Evolutionary conservation across 1,284 basidiomycete genomes (phyloP), one percentile per base, ranked within the genome.

Genomic region (Marasmius tenuissimus): DNA sequence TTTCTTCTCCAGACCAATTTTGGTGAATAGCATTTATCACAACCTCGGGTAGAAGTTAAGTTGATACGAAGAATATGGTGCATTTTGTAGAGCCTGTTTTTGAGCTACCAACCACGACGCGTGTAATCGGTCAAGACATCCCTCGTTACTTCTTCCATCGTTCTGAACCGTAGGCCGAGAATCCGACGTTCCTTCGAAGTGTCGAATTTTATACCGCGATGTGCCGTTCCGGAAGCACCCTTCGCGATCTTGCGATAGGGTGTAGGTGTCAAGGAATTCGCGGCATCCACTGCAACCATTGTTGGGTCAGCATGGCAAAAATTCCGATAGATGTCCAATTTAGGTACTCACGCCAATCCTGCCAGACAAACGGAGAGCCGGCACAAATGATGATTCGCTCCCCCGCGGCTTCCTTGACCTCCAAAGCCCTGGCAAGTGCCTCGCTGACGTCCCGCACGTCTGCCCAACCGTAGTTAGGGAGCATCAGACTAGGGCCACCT

Each of bases 361-460:
- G 73, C 72, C 71, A 55, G 14, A 55, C 59, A 55, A 27, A 48
- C 22, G n/a, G 48, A 66, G 52, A 38, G 68, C 79, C 84, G 4
- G 68, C 72, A 38, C 71, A 72, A 51, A 81, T 65, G 66, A 89
- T 80, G 69, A 88, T 84, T 0, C 91, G 78, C 64, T 91, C 74
- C 0, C 84, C 85, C 5, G 81, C 82, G 0, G 89, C 89, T n/a
- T 81, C 80, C 4, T 78, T 72, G 39, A 78, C 78, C 40, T 80
- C 75, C 1, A 89, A 74, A 0, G 88, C 84, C 8, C 79, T 74
- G 3, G 81, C 74, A 65, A 91, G 88, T 0, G 83, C 85, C 6
- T 78, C 72, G 0, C 84, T 88, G 20, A 90, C 75, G 66, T 89
- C 86, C 12, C 86, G 78, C 1, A 89, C 87, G 63, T 89, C 86